Evolutionary conservation across 768 basidiomycete species (phyloP).

Genomic region (Lactarius sanguifluus): DNA sequence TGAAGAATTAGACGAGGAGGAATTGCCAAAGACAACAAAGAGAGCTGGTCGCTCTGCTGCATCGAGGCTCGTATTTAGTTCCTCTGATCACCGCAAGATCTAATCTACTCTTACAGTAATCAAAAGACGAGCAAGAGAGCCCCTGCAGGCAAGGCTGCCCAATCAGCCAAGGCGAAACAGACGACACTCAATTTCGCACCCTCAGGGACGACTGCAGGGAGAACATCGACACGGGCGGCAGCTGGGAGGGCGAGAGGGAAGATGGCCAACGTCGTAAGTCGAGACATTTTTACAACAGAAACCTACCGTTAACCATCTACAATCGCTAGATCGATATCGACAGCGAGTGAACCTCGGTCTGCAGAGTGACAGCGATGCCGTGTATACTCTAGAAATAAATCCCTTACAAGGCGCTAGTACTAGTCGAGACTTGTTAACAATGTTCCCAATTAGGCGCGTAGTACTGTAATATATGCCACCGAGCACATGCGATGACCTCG

Average conservation of each 20-base stretch:
- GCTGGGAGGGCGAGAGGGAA: conserved; percentile 66
- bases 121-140: conserved; percentile 51
- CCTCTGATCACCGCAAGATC: background rate
- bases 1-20: conserved; percentile 53
- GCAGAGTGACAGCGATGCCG: background rate
- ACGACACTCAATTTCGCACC: conserved; percentile 64
- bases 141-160: conserved; percentile 47
- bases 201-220: conserved; percentile 38
- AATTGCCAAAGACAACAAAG: conserved; percentile 49
- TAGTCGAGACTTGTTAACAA: background rate
- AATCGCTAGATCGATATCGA: conserved; percentile 30
- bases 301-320: background rate
- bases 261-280: conserved; percentile 49
- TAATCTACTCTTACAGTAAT: conserved; percentile 30
- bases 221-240: conserved; percentile 60
- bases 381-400: background rate
- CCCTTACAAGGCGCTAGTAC: background rate
- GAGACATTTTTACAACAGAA: conserved; percentile 5
- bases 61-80: conserved; percentile 48
- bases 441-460: conserved; percentile 12
- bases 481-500: background rate
- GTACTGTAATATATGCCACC: background rate
- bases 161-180: conserved; percentile 45
- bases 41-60: conserved; percentile 64
- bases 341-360: conserved; percentile 26